phyloP scores from a whole-genome alignment of 2,329 filamentous ascomycete species.

The Mollisia scopiformis region DNA sequence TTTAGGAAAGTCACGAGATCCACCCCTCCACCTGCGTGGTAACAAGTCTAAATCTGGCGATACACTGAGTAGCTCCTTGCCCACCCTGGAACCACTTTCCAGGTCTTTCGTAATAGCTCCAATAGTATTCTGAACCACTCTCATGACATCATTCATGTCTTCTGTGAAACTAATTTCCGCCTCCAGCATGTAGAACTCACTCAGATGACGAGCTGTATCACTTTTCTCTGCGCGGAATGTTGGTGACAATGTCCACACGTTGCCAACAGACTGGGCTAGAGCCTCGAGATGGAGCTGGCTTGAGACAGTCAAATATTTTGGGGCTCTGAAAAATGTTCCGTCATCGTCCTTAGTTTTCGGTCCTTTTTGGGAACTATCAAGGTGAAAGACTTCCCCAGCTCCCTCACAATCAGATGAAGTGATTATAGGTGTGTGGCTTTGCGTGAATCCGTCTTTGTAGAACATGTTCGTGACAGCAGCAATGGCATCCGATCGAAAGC shows the following conservation, averaged over 20 bases:
- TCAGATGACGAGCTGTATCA: slow-evolving; percentile 90
- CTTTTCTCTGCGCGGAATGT: slow-evolving; percentile 93
- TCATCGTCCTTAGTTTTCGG: slow-evolving; percentile 36
- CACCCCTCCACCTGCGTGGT: slow-evolving; percentile 73
- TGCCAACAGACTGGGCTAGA: slow-evolving; percentile 82
- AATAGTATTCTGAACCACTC: slow-evolving; percentile 79
- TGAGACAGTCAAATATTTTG: slow-evolving; percentile 96
- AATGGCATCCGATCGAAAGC: slow-evolving; percentile 81
- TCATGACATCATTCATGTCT: slow-evolving; percentile 72
- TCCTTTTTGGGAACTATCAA: slow-evolving; percentile 43
- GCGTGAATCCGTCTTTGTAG: slow-evolving; percentile 67
- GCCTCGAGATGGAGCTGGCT: slow-evolving; percentile 94
- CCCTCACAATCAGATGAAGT: slow-evolving; percentile 98
- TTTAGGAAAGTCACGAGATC: slow-evolving; percentile 72
- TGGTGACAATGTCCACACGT: slow-evolving; percentile 92
- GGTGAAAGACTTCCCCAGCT: slow-evolving; percentile 87
- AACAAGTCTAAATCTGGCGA: slow-evolving; percentile 50
- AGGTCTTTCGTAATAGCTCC: slow-evolving; percentile 50
- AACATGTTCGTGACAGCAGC: slow-evolving; percentile 78
- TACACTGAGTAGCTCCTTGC: slow-evolving; percentile 50
- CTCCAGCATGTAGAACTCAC: slow-evolving; percentile 99
- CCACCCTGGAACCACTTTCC: slow-evolving; percentile 45
- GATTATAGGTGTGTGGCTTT: slow-evolving; percentile 91
- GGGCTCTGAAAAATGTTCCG: slow-evolving; percentile 75
- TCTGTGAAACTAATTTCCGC: slow-evolving; percentile 83